phyloP scores from a whole-genome alignment of 2,329 filamentous ascomycete species.

The Massarina eburnea region DNA sequence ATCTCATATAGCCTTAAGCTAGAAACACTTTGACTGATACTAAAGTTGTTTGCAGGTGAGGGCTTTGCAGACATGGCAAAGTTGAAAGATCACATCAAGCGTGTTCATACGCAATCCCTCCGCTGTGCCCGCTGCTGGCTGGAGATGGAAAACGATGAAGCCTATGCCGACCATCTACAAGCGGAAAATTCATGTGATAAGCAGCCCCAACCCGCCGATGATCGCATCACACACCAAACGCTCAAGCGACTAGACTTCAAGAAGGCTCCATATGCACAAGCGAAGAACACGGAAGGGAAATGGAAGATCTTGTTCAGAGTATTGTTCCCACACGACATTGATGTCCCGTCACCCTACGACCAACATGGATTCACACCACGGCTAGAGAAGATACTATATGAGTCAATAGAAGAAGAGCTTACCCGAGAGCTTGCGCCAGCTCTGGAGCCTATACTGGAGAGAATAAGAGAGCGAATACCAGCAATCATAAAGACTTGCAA shows the following conservation, averaged over 20 bases:
- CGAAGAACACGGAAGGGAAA: slow-evolving; percentile 12
- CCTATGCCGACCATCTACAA: slow-evolving; percentile 3
- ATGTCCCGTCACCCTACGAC: slow-evolving; percentile 14
- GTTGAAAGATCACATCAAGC: slow-evolving; percentile 17
- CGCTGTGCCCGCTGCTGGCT: slow-evolving; percentile 12
- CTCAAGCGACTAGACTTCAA: slow-evolving; percentile 13
- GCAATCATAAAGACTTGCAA: slow-evolving; percentile 12
- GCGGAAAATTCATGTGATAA: slow-evolving; percentile 6
- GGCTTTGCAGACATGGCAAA: slow-evolving; percentile 18
- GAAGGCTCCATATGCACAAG: slow-evolving; percentile 12
- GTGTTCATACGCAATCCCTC: slow-evolving; percentile 14
- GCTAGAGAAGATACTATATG: slow-evolving; percentile 8
- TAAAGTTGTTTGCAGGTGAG: slow-evolving; percentile 1
- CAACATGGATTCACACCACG: slow-evolving; percentile 10
- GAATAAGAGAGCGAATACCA: slow-evolving; percentile 12
- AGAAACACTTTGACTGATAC: background rate
- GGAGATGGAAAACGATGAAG: slow-evolving; percentile 10
- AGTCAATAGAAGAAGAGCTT: slow-evolving; percentile 14
- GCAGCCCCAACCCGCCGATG: slow-evolving; percentile 8
- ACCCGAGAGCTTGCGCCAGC: slow-evolving; percentile 9
- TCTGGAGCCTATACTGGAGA: slow-evolving; percentile 7
- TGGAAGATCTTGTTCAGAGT: slow-evolving; percentile 13
- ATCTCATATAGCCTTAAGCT: background rate
- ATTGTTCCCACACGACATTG: slow-evolving; percentile 12
- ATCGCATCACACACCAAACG: slow-evolving; percentile 8